Conservation (phyloP, 495 filamentous ascomycete genomes). For the Podospora pseudopauciseta region DNA sequence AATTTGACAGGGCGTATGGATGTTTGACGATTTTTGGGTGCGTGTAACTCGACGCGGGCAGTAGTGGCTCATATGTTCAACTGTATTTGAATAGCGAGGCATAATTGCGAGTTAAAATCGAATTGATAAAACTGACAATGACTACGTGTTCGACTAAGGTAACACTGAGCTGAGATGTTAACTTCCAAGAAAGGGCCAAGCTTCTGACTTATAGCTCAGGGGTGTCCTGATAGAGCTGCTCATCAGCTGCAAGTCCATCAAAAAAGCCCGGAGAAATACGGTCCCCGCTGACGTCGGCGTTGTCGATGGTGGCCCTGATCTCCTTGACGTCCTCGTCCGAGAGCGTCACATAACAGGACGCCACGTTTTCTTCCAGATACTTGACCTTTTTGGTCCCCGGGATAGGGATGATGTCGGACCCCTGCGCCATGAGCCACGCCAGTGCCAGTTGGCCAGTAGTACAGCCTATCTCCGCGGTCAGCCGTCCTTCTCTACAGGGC, state of each 20-base stretch:
- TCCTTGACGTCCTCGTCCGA: conserved; percentile 47
- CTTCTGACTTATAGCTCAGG: background rate
- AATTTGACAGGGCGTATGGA: background rate
- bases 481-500: background rate
- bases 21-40: conserved; percentile 10
- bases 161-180: too few species aligned
- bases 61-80: background rate
- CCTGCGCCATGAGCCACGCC: conserved; percentile 53
- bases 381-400: conserved; percentile 55
- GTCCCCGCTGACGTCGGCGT: background rate
- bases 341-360: conserved; percentile 43
- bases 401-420: conserved; percentile 54
- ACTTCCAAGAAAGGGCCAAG: background rate
- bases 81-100: background rate
- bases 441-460: conserved; percentile 59
- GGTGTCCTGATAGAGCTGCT: background rate
- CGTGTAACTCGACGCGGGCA: background rate
- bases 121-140: too few species aligned
- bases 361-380: conserved; percentile 57
- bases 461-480: conserved; percentile 24
- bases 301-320: conserved; percentile 26
- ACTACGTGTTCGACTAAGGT: too few species aligned
- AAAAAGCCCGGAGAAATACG: background rate
- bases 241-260: background rate
- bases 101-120: background rate